These are phyloP conservation scores for Botrytis squamosa DNA, from an alignment of 2,329 filamentous ascomycete species.

Conservation along the genomic window DNA sequence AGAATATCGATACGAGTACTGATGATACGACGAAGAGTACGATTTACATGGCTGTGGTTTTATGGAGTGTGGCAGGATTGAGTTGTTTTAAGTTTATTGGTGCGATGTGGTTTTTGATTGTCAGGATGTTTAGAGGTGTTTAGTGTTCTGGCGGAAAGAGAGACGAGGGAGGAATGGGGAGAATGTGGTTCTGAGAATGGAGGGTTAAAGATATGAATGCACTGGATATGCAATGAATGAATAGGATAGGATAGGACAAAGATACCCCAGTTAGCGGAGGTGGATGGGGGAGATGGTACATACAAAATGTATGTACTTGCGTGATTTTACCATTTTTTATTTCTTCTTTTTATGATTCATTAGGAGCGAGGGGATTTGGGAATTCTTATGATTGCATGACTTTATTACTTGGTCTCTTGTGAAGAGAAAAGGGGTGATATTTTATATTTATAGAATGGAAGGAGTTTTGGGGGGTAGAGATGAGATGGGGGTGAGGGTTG, in stretches of 20 bases:
- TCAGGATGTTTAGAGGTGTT: conserved; percentile 77
- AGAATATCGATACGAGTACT: conserved; percentile 68
- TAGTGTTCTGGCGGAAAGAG: conserved; percentile 35
- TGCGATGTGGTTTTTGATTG: conserved; percentile 64
- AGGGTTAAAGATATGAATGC: not conserved
- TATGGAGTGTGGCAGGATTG: conserved; percentile 41
- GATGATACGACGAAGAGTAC: conserved; percentile 51
- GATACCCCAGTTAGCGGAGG: conserved; percentile 5
- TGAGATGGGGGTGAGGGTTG: not conserved
- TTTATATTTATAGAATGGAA: not conserved
- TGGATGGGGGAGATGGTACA: not conserved
- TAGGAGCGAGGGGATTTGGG: not conserved
- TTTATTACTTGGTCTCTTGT: not conserved
- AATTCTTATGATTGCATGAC: conserved; percentile 9
- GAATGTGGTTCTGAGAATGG: not conserved
- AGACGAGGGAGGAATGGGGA: not conserved
- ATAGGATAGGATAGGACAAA: conserved; percentile 18
- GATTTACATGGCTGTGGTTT: conserved; percentile 40
- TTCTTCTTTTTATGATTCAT: not conserved
- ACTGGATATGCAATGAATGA: conserved; percentile 4
- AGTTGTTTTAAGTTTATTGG: conserved; percentile 40
- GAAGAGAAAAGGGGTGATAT: not conserved
- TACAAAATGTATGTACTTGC: not conserved
- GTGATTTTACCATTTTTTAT: not conserved
- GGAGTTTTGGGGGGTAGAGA: not conserved